Evolutionary conservation across 2,329 filamentous ascomycete species (phyloP).

Genomic region (Mariannaea elegans): DNA sequence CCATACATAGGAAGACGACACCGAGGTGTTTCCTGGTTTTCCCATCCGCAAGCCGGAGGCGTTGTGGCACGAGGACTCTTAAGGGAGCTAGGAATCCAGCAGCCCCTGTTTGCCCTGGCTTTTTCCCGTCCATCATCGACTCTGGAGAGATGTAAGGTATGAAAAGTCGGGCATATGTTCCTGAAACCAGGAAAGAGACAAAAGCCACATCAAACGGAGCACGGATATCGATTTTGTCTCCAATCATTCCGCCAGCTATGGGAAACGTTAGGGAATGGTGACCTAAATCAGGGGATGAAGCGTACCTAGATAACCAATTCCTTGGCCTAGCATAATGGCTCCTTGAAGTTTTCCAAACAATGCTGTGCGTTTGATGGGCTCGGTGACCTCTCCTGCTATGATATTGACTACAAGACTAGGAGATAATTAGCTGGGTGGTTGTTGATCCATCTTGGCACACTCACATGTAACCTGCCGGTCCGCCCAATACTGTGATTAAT

Average conservation of each 20-base stretch:
- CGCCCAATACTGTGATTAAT: constrained; percentile 73
- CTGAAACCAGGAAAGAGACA: constrained; percentile 59
- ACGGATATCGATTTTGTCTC: constrained; percentile 69
- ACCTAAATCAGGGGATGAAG: not conserved
- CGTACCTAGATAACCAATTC: constrained; percentile 67
- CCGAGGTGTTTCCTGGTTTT: constrained; percentile 65
- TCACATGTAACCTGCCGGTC: constrained; percentile 72
- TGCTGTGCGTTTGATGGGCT: constrained; percentile 66
- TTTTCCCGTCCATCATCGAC: constrained; percentile 45
- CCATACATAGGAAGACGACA: constrained; percentile 69
- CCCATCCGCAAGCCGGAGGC: constrained; percentile 61
- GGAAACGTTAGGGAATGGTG: constrained; percentile 16
- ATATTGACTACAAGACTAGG: constrained; percentile 70
- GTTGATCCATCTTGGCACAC: constrained; percentile 2
- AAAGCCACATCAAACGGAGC: constrained; percentile 73
- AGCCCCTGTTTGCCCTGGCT: constrained; percentile 45
- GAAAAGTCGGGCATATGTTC: constrained; percentile 51
- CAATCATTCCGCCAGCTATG: constrained; percentile 68
- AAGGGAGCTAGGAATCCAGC: constrained; percentile 70
- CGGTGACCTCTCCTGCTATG: constrained; percentile 71
- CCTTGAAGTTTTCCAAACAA: constrained; percentile 74
- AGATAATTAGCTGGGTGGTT: not conserved
- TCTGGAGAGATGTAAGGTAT: constrained; percentile 62
- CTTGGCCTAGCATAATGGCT: constrained; percentile 72
- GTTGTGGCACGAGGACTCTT: constrained; percentile 67